Evolutionary conservation across 495 filamentous ascomycete species (phyloP).

Genomic region (Penicillium malachiteum): DNA sequence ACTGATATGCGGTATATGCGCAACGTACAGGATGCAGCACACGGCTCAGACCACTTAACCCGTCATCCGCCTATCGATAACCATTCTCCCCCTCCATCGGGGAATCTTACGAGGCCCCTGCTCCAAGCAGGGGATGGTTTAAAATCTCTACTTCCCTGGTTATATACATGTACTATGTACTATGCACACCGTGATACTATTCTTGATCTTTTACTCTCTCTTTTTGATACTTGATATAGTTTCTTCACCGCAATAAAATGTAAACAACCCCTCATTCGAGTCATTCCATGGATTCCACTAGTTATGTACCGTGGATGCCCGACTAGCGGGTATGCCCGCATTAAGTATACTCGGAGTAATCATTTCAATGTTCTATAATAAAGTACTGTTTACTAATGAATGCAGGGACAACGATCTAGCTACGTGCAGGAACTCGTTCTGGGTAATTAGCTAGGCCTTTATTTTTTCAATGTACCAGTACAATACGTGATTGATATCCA

Average conservation of each 20-base stretch:
- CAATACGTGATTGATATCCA: too few relatives aligned
- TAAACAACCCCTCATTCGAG: conserved; percentile 8
- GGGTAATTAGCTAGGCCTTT: too few relatives aligned
- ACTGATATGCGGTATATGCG: conserved; percentile 10
- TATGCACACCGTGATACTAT: too few relatives aligned
- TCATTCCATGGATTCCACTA: conserved; percentile 9
- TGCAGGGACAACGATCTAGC: conserved; percentile 1
- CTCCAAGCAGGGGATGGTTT: conserved; percentile 13
- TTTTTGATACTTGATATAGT: background rate
- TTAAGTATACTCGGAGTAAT: conserved; percentile 1
- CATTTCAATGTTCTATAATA: background rate
- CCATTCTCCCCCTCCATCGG: conserved; percentile 21
- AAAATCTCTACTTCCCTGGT: too few relatives aligned
- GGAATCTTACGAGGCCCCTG: background rate
- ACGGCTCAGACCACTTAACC: background rate
- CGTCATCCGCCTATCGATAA: conserved; percentile 20
- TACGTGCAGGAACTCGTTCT: background rate
- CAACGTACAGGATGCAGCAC: conserved; percentile 13
- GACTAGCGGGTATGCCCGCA: conserved; percentile 23
- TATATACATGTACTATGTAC: background rate
- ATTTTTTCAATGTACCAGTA: too few relatives aligned
- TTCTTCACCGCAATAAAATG: conserved; percentile 11
- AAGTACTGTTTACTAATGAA: background rate
- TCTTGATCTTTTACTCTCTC: background rate
- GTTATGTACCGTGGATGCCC: conserved; percentile 19